Conservation (phyloP, 2,329 filamentous ascomycete genomes). For the Dactylellina haptotyla region DNA sequence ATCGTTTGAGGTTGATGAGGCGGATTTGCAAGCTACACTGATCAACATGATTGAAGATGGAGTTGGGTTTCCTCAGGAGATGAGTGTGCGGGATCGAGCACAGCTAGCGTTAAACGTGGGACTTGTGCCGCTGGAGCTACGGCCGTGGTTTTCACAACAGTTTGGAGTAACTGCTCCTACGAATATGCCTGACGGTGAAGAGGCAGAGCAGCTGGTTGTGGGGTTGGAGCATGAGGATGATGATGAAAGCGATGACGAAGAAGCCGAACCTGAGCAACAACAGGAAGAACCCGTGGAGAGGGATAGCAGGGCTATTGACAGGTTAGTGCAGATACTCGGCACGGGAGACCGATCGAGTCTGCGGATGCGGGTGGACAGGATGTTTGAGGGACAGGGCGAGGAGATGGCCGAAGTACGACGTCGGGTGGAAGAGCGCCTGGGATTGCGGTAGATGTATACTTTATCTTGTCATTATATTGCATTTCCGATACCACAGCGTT, state of each 20-base stretch:
- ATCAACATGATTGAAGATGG: conserved; percentile 57
- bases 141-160: conserved; percentile 23
- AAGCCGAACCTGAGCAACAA: conserved; percentile 59
- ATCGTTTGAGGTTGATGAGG: conserved; percentile 56
- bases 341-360: conserved; percentile 32
- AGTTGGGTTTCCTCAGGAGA: conserved; percentile 15
- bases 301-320: conserved; percentile 61
- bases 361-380: conserved; percentile 41
- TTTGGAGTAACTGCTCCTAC: neutral
- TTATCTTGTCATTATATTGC: neutral
- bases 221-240: conserved; percentile 54
- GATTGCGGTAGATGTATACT: conserved; percentile 18
- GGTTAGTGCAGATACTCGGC: conserved; percentile 46
- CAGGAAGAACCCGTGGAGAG: conserved; percentile 58
- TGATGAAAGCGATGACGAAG: conserved; percentile 48
- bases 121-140: conserved; percentile 23
- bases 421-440: conserved; percentile 44
- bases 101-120: conserved; percentile 19
- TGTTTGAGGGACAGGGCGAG: conserved; percentile 50
- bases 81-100: conserved; percentile 11
- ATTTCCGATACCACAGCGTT: neutral
- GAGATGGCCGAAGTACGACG: conserved; percentile 48
- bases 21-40: conserved; percentile 56
- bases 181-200: neutral
- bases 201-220: neutral